Percentiles rank a stretch among this genome's conserved stretches.
These are phyloP conservation scores for Tolypocladium cylindrosporum DNA, from an alignment of 2,329 filamentous ascomycete species.

Conservation along the genomic window DNA sequence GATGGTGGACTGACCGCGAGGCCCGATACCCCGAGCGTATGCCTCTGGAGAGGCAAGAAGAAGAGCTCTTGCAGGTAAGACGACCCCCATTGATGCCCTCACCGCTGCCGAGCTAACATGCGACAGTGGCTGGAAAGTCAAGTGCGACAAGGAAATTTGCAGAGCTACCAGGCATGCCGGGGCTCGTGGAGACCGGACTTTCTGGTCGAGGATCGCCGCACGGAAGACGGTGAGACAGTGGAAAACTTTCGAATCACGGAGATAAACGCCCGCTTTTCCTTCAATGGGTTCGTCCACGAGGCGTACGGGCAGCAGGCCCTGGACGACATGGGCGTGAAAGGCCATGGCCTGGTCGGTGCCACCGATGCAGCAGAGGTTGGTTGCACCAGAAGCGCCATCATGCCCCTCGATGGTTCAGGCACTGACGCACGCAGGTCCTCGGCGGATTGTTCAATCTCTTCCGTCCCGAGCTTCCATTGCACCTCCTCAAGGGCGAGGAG, in stretches of 20 bases:
- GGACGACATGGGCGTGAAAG: conserved; percentile 6
- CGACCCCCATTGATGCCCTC: neutral
- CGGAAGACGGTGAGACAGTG: neutral
- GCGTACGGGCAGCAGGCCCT: conserved; percentile 19
- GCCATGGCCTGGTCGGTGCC: conserved; percentile 11
- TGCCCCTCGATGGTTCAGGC: no score
- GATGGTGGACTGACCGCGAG: conserved; percentile 26
- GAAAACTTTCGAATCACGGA: conserved; percentile 25
- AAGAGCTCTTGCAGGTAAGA: conserved; percentile 17
- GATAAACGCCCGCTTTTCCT: conserved; percentile 30
- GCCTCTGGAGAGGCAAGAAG: conserved; percentile 20
- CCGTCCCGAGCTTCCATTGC: conserved; percentile 15
- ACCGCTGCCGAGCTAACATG: no score
- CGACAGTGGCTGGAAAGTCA: conserved; percentile 20
- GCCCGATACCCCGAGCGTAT: conserved; percentile 21
- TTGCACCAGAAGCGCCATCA: no score
- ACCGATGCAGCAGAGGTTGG: conserved; percentile 14
- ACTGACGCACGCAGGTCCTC: conserved; percentile 15
- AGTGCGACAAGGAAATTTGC: conserved; percentile 12
- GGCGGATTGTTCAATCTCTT: conserved; percentile 21
- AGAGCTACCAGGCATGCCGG: conserved; percentile 9
- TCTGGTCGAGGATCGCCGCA: conserved; percentile 19
- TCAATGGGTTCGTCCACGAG: conserved; percentile 25
- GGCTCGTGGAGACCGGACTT: conserved; percentile 31
- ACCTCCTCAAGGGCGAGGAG: conserved; percentile 28